phyloP scores from a whole-genome alignment of 2,329 filamentous ascomycete genomes.

The Epichloe gansuensis region DNA sequence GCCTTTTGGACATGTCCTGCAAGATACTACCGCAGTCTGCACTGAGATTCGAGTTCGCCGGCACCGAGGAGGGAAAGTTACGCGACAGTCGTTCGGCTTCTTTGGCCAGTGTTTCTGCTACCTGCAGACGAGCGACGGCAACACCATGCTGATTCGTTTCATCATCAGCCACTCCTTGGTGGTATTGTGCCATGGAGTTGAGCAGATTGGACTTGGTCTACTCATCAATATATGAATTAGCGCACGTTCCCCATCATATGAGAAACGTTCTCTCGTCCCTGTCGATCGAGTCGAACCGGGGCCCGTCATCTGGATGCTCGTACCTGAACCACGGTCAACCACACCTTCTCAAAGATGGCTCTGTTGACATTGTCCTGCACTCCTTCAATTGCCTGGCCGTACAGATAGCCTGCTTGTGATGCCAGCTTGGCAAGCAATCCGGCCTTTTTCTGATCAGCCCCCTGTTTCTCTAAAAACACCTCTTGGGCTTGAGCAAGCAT shows the following conservation, averaged over 20 bases:
- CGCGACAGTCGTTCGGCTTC: slow-evolving; percentile 67
- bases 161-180: slow-evolving; percentile 81
- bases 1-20: slow-evolving; percentile 72
- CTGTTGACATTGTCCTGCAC: slow-evolving; percentile 86
- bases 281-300: no score
- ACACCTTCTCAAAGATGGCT: slow-evolving; percentile 87
- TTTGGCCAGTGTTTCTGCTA: slow-evolving; percentile 65
- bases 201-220: slow-evolving; percentile 70
- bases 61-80: slow-evolving; percentile 67
- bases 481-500: slow-evolving; percentile 95
- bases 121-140: slow-evolving; percentile 69
- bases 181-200: slow-evolving; percentile 80
- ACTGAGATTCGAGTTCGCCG: slow-evolving; percentile 69
- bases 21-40: slow-evolving; percentile 65
- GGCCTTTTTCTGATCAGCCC: slow-evolving; percentile 83
- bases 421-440: slow-evolving; percentile 85
- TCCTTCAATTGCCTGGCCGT: slow-evolving; percentile 76
- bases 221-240: background rate
- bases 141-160: slow-evolving; percentile 78
- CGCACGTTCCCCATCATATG: background rate
- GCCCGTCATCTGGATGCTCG: slow-evolving; percentile 10
- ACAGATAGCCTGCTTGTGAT: slow-evolving; percentile 79
- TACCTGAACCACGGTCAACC: slow-evolving; percentile 73
- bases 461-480: slow-evolving; percentile 93
- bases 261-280: background rate